A percentile compares a stretch with the other conserved stretches of the same genome.
These are phyloP conservation scores for Neonectria sp. DNA, from an alignment of 2,329 filamentous ascomycete species.

Conservation along the genomic window DNA sequence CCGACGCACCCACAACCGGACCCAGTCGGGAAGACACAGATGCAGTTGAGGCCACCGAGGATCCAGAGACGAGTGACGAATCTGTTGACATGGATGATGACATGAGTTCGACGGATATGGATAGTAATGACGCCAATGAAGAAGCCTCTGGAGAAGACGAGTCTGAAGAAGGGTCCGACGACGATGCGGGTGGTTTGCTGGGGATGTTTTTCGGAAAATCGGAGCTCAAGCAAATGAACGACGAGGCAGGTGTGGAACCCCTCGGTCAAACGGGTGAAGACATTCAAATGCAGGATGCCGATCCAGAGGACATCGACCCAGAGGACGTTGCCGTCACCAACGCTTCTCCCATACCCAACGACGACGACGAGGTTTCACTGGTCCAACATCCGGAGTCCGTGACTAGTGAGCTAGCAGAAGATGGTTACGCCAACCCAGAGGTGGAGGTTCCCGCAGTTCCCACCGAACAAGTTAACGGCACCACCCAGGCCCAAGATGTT, in stretches of 20 bases:
- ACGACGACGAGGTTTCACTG: conserved; percentile 55
- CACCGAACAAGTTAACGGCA: not conserved
- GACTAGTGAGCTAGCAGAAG: conserved; percentile 33
- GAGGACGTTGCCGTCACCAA: not conserved
- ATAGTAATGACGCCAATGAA: conserved; percentile 59
- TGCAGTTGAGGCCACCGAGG: conserved; percentile 42
- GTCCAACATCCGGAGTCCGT: conserved; percentile 49
- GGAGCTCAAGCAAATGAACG: conserved; percentile 68
- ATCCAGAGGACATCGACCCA: not conserved
- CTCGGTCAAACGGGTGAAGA: conserved; percentile 43
- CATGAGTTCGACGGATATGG: conserved; percentile 70
- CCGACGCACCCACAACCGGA: conserved; percentile 39
- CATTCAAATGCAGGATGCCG: conserved; percentile 39
- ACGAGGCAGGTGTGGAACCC: conserved; percentile 51
- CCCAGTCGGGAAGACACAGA: conserved; percentile 43
- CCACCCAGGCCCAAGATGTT: not conserved
- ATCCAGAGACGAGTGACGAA: conserved; percentile 71
- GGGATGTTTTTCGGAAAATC: conserved; percentile 73
- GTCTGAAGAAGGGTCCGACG: conserved; percentile 60
- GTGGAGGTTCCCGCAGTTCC: not conserved
- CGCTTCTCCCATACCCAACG: conserved; percentile 46
- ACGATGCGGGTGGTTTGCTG: conserved; percentile 64
- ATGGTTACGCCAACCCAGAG: not conserved
- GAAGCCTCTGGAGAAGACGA: conserved; percentile 61
- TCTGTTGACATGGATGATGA: conserved; percentile 80